Percentiles rank a stretch among this genome's conserved stretches.
Conservation (phyloP, 179 eudicot genomes). For the Patellifolia procumbens region DNA sequence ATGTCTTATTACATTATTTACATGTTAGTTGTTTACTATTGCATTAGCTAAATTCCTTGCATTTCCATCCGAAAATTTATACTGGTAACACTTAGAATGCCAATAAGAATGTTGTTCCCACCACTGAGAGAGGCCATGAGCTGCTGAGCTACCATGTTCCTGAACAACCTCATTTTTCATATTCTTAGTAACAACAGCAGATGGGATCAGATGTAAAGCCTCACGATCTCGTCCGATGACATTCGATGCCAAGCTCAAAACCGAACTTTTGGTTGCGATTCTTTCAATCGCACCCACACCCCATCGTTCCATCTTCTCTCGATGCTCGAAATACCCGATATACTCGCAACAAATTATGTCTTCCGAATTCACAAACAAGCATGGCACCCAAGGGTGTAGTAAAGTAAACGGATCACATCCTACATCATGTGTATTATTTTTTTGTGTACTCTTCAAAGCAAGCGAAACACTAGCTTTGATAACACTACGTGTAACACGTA, state of each 20-base stretch:
- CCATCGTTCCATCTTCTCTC: conserved; percentile 62
- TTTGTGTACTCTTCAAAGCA: conserved; percentile 35
- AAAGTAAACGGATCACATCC: conserved; percentile 42
- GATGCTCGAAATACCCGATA: conserved; percentile 72
- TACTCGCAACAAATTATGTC: conserved; percentile 76
- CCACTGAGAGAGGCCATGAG: conserved; percentile 88
- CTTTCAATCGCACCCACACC: conserved; percentile 58
- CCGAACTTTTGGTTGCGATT: conserved; percentile 56
- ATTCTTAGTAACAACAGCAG: conserved; percentile 43
- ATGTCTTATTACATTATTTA: too few relatives aligned
- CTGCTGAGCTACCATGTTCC: conserved; percentile 41
- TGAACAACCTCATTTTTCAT: conserved; percentile 36
- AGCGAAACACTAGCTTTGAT: conserved; percentile 61
- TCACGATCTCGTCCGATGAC: conserved; percentile 64
- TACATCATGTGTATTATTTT: not conserved
- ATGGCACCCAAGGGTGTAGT: conserved; percentile 60
- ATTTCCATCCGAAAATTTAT: too few relatives aligned
- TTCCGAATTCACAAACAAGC: conserved; percentile 53
- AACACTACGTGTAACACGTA: conserved; percentile 57
- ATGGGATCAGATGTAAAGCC: conserved; percentile 67
- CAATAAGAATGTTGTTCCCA: conserved; percentile 41
- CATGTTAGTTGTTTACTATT: too few relatives aligned
- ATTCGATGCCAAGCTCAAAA: conserved; percentile 42
- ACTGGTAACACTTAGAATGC: conserved; percentile 23
- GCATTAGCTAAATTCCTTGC: too few relatives aligned